phyloP scores from a whole-genome alignment of 495 filamentous ascomycete genomes.

The Rusavskia elegans region DNA sequence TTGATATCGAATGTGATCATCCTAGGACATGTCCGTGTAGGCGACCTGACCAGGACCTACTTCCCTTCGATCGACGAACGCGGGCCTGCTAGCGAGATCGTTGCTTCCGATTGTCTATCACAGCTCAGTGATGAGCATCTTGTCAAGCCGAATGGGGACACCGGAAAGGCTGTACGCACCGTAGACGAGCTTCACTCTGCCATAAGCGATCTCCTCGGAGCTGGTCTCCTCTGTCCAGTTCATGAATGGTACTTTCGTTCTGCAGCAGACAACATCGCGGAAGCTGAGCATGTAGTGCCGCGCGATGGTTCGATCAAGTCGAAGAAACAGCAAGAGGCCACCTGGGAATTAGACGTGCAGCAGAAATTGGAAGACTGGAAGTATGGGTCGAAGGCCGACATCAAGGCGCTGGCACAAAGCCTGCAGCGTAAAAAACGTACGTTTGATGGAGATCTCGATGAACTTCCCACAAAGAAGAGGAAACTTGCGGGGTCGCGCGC shows the following conservation, averaged over 20 bases:
- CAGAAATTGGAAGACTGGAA: slow-evolving; percentile 31
- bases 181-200: slow-evolving; percentile 1
- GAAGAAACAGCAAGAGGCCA: slow-evolving; percentile 36
- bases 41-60: slow-evolving; percentile 41
- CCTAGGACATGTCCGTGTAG: slow-evolving; percentile 60
- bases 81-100: neutral
- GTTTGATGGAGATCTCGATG: neutral
- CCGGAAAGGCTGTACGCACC: neutral
- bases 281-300: slow-evolving; percentile 28
- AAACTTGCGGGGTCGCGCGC: neutral
- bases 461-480: slow-evolving; percentile 1
- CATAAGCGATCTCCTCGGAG: slow-evolving; percentile 5
- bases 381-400: slow-evolving; percentile 24
- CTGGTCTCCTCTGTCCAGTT: slow-evolving; percentile 32
- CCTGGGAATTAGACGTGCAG: slow-evolving; percentile 35
- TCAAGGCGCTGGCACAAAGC: slow-evolving; percentile 6
- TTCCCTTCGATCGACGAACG: neutral
- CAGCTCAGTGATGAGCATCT: no score
- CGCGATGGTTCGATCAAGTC: slow-evolving; percentile 31
- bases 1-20: slow-evolving; percentile 60
- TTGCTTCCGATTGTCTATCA: no score
- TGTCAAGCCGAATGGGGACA: neutral
- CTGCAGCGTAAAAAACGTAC: slow-evolving; percentile 8
- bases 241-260: slow-evolving; percentile 35
- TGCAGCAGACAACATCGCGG: slow-evolving; percentile 29